Base-by-base conservation (phyloP, 2,329 filamentous ascomycete species). In the Pyrenophora seminiperda region DNA sequence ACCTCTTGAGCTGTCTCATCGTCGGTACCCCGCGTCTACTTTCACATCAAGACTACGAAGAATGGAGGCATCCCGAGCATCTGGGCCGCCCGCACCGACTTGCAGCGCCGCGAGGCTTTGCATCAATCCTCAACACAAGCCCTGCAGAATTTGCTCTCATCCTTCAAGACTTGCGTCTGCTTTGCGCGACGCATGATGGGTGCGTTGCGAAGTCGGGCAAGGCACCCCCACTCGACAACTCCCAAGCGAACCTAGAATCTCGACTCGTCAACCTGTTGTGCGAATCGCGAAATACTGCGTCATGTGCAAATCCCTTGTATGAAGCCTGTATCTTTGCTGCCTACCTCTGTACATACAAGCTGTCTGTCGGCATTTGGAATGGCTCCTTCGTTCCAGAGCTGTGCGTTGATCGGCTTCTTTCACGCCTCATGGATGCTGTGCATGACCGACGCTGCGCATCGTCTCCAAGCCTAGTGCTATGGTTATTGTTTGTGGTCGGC, bases 291-390 rank as follows among this genome's bases (percentile, higher is more conserved):
- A n/a, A 4, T 11, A 40, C 38, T 5, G n/a, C 34, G 17, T 38
- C 44, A n/a, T 3, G 11, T 10, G n/a, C n/a, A n/a, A 36, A 54
- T 24, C 24, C 36, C 6, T 27, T 60, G 14, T 49, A 56, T 37
- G 46, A 59, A 22, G 55, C 53, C 3, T 58, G 50, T 33, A 55
- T 61, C 30, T 53, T 57, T 30, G 55, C 47, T 1, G 30, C 42
- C 7, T 59, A 57, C 30, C 37, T 60, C 4, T 53, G 52, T 43
- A 61, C 55, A 10, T 61, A 59, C 32, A 61, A 57, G 10, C 24
- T 63, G 14, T 63, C 51, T 1, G 56, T 51, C 7, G 48, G 54
- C 4, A 58, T 61, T 15, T 63, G 59, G 59, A 47, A 56, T 20
- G 53, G 59, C 4, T 54, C 50, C 29, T 61, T 50, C 24, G 54